Base-by-base conservation (phyloP, 495 filamentous ascomycete species). In the Lepraria neglecta region DNA sequence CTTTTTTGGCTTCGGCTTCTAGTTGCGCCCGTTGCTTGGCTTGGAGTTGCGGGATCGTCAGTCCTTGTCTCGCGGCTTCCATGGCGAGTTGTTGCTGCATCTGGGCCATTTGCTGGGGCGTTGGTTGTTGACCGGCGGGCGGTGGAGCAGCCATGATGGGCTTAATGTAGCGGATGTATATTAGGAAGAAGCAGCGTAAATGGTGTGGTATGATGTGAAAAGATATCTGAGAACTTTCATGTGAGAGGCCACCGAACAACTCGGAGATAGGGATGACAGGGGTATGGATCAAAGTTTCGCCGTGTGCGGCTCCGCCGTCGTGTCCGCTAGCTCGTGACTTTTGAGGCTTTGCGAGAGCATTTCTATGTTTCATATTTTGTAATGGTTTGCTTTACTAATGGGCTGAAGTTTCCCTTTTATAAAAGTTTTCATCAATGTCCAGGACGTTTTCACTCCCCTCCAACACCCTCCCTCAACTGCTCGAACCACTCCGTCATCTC, bases 11-110 rank as follows among this genome's bases (percentile, higher is more conserved):
- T 72, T 91, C 84, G 71, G 80, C 70, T 74, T 80, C 74, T n/a
- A 82, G 69, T 50, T 80, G 76, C 59, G 80, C 77, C 28, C 78
- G 75, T 66, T 81, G 78, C 68, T 77, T 73, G 51, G 85, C 81
- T 61, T 87, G 80, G 67, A 90, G 89, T 73, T 90, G 77, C 60
- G 86, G 85, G 1, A 88, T 86, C 2, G 85, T 84, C 83, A 91
- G 81, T 67, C 88, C 88, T 67, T 84, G 80, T 75, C 82, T 85
- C 65, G 86, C 78, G 42, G 87, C 87, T 73, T 91, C 87, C 53
- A 80, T 80, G 51, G 87, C 88, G 64, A 96, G 77, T 74, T 94
- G 89, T 69, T 86, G 82, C 71, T 95, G 90, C 83, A 96, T 92
- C 24, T 78, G 78, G 30, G 80, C 82, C 62, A 96, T 86, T 76